Percentiles rank a stretch among this genome's conserved stretches.
Evolutionary conservation across 2,329 filamentous ascomycete species (phyloP).

Genomic region (Grosmannia penicillata): DNA sequence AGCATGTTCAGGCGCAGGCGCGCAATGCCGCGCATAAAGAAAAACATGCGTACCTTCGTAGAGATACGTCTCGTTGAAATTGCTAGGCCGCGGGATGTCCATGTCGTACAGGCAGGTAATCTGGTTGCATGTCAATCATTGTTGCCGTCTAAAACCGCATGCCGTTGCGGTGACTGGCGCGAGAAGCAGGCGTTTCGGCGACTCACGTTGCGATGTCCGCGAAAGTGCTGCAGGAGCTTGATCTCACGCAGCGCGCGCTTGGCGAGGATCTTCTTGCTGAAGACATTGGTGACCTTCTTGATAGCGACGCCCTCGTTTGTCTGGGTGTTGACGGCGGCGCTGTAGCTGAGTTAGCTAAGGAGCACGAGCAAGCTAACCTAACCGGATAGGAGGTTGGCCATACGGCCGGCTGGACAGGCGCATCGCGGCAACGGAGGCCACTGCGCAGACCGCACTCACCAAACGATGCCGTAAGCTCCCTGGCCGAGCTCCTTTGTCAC

Average conservation of each 20-base stretch:
- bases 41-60: slow-evolving; percentile 95
- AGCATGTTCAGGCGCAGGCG: neutral
- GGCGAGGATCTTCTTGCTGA: slow-evolving; percentile 98
- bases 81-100: slow-evolving; percentile 93
- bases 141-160: neutral
- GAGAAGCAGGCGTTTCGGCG: neutral
- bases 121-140: slow-evolving; percentile 33
- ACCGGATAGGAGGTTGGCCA: too few species aligned
- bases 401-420: too few species aligned
- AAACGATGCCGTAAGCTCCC: slow-evolving; percentile 97
- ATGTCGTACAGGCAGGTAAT: slow-evolving; percentile 99
- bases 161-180: neutral
- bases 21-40: too few species aligned
- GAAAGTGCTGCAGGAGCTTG: slow-evolving; percentile 95
- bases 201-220: slow-evolving; percentile 72
- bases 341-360: slow-evolving; percentile 20
- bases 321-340: slow-evolving; percentile 82
- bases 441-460: slow-evolving; percentile 45
- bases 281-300: slow-evolving; percentile 99
- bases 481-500: slow-evolving; percentile 98
- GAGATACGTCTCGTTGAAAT: slow-evolving; percentile 98
- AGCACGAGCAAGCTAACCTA: too few species aligned
- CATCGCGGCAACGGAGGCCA: too few species aligned
- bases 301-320: slow-evolving; percentile 91
- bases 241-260: slow-evolving; percentile 97